Evolutionary conservation across 2,329 filamentous ascomycete species (phyloP).

Genomic region (Xylaria multiplex): DNA sequence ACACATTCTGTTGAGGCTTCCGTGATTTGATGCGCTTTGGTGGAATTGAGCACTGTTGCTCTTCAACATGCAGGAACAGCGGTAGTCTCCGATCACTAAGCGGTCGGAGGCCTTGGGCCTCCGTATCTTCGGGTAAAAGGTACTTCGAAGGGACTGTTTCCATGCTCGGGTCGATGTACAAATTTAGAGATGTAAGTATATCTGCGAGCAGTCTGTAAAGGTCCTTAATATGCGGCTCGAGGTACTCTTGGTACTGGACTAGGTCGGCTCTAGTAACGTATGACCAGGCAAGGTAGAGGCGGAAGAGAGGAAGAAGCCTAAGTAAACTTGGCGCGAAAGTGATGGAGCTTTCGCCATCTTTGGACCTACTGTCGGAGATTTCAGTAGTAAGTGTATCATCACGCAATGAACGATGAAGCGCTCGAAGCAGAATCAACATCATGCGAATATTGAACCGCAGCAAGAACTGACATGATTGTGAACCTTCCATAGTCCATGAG

Average conservation of each 20-base stretch:
- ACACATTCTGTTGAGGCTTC: slow-evolving; percentile 54
- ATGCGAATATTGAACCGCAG: slow-evolving; percentile 82
- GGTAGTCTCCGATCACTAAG: slow-evolving; percentile 44
- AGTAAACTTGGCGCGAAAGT: slow-evolving; percentile 53
- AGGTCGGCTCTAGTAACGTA: slow-evolving; percentile 59
- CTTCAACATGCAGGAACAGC: slow-evolving; percentile 44
- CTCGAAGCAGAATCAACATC: slow-evolving; percentile 75
- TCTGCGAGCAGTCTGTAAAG: slow-evolving; percentile 60
- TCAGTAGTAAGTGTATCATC: slow-evolving; percentile 51
- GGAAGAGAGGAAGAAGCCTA: slow-evolving; percentile 61
- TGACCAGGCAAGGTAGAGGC: slow-evolving; percentile 66
- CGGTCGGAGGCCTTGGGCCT: slow-evolving; percentile 47
- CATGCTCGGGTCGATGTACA: slow-evolving; percentile 53
- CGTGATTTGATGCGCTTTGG: slow-evolving; percentile 51
- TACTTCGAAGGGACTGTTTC: slow-evolving; percentile 56
- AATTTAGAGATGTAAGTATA: slow-evolving; percentile 60
- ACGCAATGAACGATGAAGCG: slow-evolving; percentile 76
- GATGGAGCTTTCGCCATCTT: slow-evolving; percentile 40
- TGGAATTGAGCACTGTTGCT: slow-evolving; percentile 28
- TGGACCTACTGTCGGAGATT: slow-evolving; percentile 39
- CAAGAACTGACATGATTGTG: slow-evolving; percentile 70
- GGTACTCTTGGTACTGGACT: slow-evolving; percentile 56
- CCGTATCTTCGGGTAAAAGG: slow-evolving; percentile 61
- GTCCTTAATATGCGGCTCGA: slow-evolving; percentile 57
- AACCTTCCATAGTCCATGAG: slow-evolving; percentile 57